Conservation (phyloP, 2,329 filamentous ascomycete genomes). For the Hymenotorrendiella dingleyae region DNA sequence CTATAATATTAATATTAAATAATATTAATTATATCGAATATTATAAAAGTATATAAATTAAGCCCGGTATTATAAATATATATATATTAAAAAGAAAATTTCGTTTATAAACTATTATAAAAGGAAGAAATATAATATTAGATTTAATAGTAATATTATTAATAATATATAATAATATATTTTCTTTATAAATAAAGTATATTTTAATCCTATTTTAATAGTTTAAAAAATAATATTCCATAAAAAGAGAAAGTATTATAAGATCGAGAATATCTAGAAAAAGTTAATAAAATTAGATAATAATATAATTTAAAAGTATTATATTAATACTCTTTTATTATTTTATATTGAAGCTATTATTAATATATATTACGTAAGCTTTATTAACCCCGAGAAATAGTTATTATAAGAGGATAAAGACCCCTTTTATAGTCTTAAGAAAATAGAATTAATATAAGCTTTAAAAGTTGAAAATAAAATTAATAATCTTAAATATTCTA, state of each 20-base stretch:
- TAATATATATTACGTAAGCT: not conserved
- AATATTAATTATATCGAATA: not conserved
- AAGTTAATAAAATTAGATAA: not conserved
- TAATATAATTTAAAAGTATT: not conserved
- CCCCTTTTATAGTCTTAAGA: not conserved
- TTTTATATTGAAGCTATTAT: not conserved
- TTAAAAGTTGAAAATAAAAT: not conserved
- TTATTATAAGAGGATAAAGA: not conserved
- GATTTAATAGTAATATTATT: not conserved
- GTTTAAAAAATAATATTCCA: not conserved
- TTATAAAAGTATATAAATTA: not conserved
- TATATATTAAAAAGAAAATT: not conserved
- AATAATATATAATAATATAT: not conserved
- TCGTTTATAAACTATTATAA: not conserved
- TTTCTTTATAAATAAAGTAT: not conserved
- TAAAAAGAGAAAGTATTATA: too few species aligned
- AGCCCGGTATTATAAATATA: not conserved
- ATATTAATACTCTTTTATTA: not conserved
- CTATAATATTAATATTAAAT: not conserved
- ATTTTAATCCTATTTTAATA: not conserved
- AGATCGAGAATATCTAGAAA: not conserved
- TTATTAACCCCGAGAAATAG: too few species aligned
- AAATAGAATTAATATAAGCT: not conserved
- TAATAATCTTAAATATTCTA: not conserved
- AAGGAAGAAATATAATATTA: not conserved